Percentiles rank a stretch among this genome's conserved stretches.
These are phyloP conservation scores for Sungouiella blattae DNA, from an alignment of 805 yeast species.

Conservation along the genomic window DNA sequence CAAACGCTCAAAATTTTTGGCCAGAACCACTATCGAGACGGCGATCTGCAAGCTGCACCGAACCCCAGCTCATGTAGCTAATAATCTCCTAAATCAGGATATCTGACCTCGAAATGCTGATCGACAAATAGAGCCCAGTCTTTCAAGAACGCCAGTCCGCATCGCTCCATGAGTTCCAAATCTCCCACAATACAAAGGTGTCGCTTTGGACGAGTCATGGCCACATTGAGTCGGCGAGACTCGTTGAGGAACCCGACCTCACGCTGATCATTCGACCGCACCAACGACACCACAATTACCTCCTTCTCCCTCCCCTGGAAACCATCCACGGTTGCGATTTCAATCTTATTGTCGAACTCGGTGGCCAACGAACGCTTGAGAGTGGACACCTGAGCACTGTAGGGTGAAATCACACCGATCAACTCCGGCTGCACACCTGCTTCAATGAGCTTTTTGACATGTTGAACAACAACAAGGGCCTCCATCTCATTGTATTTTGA, in stretches of 20 bases:
- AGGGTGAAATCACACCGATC: constrained; percentile 89
- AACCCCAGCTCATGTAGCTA: no score
- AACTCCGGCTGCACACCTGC: constrained; percentile 51
- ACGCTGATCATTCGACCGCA: constrained; percentile 66
- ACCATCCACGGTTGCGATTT: constrained; percentile 90
- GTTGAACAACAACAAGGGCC: constrained; percentile 54
- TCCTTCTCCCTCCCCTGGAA: constrained; percentile 97
- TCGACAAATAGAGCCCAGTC: constrained; percentile 73
- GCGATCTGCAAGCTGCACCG: no score
- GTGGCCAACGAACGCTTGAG: constrained; percentile 38
- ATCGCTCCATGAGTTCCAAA: constrained; percentile 57
- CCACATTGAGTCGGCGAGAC: constrained; percentile 80
- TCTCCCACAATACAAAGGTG: constrained; percentile 88
- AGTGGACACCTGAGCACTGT: constrained; percentile 76
- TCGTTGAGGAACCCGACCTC: constrained; percentile 85
- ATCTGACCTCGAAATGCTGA: constrained; percentile 60
- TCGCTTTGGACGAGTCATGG: constrained; percentile 84
- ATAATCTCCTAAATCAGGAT: constrained; percentile 46
- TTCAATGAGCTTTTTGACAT: constrained; percentile 48
- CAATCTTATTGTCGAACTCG: constrained; percentile 43
- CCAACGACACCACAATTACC: constrained; percentile 73
- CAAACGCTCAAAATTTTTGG: no score
- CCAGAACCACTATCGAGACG: no score
- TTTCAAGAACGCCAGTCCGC: constrained; percentile 47
- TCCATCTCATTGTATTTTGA: constrained; percentile 82